phyloP scores from a whole-genome alignment of 495 filamentous ascomycete genomes.

The Achaetomiella virescens region DNA sequence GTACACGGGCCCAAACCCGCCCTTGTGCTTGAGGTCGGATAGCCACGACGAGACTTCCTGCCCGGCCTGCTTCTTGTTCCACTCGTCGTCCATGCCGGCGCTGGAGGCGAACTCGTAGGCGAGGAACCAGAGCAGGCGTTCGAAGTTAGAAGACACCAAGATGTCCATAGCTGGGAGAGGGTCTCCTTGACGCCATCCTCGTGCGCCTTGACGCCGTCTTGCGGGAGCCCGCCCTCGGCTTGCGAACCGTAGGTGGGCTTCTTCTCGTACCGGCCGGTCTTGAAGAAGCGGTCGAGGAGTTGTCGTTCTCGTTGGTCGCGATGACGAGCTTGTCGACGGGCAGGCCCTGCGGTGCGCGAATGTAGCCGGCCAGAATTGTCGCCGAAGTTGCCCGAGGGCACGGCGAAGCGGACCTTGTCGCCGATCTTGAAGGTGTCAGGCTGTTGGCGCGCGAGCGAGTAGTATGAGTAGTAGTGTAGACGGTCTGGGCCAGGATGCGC shows the following conservation, averaged over 20 bases:
- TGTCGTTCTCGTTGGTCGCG: slow-evolving; percentile 92
- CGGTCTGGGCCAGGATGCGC: slow-evolving; percentile 87
- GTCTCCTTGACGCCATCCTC: slow-evolving; percentile 76
- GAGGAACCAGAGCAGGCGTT: slow-evolving; percentile 91
- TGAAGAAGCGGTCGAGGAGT: slow-evolving; percentile 78
- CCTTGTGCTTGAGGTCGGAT: slow-evolving; percentile 63
- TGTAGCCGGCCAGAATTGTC: slow-evolving; percentile 88
- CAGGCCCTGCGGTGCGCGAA: slow-evolving; percentile 84
- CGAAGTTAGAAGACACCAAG: slow-evolving; percentile 90
- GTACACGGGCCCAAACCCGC: slow-evolving; percentile 71
- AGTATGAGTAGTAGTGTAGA: slow-evolving; percentile 88
- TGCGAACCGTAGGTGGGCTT: slow-evolving; percentile 49
- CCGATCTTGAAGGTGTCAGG: slow-evolving; percentile 44
- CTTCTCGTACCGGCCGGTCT: slow-evolving; percentile 77
- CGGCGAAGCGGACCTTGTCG: slow-evolving; percentile 67
- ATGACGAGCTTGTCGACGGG: slow-evolving; percentile 77
- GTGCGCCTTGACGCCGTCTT: slow-evolving; percentile 61
- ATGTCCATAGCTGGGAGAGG: slow-evolving; percentile 91
- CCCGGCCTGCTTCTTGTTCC: slow-evolving; percentile 54
- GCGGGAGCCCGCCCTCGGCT: slow-evolving; percentile 50
- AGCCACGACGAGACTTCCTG: slow-evolving; percentile 67
- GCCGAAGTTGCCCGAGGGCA: slow-evolving; percentile 95
- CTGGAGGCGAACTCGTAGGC: slow-evolving; percentile 55
- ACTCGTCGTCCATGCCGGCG: slow-evolving; percentile 51
- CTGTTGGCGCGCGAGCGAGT: slow-evolving; percentile 56